A percentile compares a stretch with the other conserved stretches of the same genome.
Conservation (phyloP, 2,329 filamentous ascomycete genomes). For the Pseudogymnoascus sp. region DNA sequence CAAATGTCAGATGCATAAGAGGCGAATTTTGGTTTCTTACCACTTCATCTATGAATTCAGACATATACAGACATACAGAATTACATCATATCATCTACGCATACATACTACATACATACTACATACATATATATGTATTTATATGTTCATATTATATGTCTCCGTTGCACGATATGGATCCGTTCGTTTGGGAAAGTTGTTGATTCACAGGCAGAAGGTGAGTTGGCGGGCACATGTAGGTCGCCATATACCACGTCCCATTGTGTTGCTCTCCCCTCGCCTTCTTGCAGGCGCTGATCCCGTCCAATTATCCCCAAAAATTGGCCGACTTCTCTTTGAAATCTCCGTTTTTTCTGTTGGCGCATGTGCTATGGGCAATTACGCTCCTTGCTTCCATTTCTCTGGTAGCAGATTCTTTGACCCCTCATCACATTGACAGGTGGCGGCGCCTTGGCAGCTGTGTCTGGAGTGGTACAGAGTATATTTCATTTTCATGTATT, state of each 20-base stretch:
- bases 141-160: neutral
- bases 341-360: neutral
- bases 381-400: neutral
- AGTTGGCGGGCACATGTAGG: neutral
- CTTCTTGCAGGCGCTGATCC: conserved; percentile 5
- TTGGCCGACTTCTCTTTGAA: neutral
- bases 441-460: neutral
- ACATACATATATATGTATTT: neutral
- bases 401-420: neutral
- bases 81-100: neutral
- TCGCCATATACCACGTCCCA: neutral
- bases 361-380: neutral
- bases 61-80: neutral
- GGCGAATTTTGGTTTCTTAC: neutral
- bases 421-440: neutral
- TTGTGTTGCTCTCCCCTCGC: neutral
- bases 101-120: neutral
- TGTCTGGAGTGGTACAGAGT: neutral
- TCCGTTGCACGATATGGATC: neutral
- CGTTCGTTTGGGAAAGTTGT: neutral
- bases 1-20: conserved; percentile 9
- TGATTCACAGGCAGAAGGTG: neutral
- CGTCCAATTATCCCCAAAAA: neutral
- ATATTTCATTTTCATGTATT: conserved; percentile 6
- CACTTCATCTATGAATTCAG: neutral